Evolutionary conservation across 331 rosid species (phyloP).

Genomic region (Saraca asoca): DNA sequence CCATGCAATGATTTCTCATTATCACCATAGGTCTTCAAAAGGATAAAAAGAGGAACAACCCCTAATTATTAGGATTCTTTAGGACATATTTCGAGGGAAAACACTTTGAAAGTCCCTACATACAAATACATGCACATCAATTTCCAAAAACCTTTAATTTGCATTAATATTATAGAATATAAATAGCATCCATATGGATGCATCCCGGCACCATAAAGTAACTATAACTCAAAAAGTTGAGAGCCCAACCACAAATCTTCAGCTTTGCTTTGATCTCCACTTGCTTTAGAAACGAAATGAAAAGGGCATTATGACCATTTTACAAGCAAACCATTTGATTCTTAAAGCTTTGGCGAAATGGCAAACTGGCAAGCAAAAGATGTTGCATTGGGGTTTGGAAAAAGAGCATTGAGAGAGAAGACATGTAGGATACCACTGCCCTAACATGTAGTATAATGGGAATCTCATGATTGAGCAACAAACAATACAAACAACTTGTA

Average conservation of each 20-base stretch:
- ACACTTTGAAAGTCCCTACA: constrained; percentile 2
- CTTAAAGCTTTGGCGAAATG: not conserved
- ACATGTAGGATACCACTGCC: constrained; percentile 44
- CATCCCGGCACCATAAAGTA: no score
- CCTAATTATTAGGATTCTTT: constrained; percentile 4
- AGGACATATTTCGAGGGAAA: not conserved
- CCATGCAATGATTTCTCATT: constrained; percentile 33
- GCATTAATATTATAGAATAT: no score
- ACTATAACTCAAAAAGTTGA: no score
- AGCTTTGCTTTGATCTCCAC: no score
- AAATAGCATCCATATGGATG: no score
- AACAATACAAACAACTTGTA: constrained; percentile 35
- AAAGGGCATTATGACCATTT: no score
- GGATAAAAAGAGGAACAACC: not conserved
- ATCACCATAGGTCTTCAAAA: not conserved
- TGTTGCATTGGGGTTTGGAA: constrained; percentile 7
- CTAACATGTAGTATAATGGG: constrained; percentile 42
- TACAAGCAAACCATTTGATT: no score
- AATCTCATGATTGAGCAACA: constrained; percentile 59
- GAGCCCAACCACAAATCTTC: no score
- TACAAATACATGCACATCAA: no score
- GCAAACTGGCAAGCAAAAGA: constrained; percentile 1
- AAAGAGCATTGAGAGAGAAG: constrained; percentile 31
- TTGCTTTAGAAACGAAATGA: no score
- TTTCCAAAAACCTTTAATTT: no score